Evolutionary conservation across 2,329 filamentous ascomycete species (phyloP), one percentile per base, ranked within the genome.

Genomic region (Microdochium nivale): DNA sequence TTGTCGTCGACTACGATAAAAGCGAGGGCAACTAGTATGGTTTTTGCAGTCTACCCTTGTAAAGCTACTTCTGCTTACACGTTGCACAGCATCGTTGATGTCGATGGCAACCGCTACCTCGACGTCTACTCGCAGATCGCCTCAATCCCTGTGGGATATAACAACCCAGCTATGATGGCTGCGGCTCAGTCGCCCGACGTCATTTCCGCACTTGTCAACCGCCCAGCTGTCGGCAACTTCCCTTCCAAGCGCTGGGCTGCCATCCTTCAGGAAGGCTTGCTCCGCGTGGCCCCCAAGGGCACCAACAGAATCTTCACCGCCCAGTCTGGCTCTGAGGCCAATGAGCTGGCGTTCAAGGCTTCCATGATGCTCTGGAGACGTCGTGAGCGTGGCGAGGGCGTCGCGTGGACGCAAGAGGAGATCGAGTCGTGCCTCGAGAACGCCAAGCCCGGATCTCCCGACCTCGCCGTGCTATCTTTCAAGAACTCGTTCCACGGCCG

Each of bases 331-430:
- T 90, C 86, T 32, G 88, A 92, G 65, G 88, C 88, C 67, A 91
- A 91, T 69, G 88, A 92, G 70, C 84, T 87, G 48, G 88, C 88
- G 52, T 92, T 87, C 78, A 92, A 92, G 73, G 88, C 88, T 14
- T 87, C 88, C 25, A 90, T 91, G 72, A 92, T 92, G 84, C 89
- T 83, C 73, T 83, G 83, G 67, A 78, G 84, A 49, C 86, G 86
- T 63, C 77, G 81, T 54, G 75, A 89, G 74, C 86, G 88, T 60
- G 86, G 86, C 37, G 73, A 81, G 52, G 70, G 82, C 48, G 84
- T 80, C 43, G 85, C 87, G 27, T 91, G 90, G 73, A 82, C 83
- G 5, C 71, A 79, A 25, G 80, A 87, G 62, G 88, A 92, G 64
- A 76, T 87, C 50, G 60, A 67, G 52, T 83, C 82, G 2, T 76